Evolutionary conservation across 306 rosid species (phyloP).

Genomic region (Ormosia semicastrata): DNA sequence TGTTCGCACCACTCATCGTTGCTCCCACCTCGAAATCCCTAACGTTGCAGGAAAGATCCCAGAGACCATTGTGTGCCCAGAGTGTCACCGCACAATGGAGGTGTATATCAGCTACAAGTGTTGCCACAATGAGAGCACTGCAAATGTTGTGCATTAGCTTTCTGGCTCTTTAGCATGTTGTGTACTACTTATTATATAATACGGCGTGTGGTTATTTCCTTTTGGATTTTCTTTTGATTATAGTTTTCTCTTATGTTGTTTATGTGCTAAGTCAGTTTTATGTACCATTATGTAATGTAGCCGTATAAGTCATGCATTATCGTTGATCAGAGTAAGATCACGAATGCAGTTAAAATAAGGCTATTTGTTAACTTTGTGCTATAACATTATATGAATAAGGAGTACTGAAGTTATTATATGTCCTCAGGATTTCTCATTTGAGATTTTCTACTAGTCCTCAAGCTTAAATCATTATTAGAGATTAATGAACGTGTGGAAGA

Average conservation of each 20-base stretch:
- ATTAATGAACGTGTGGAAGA: too few species aligned
- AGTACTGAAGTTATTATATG: too few species aligned
- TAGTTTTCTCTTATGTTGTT: neutral
- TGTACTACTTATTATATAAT: neutral
- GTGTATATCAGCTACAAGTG: conserved; percentile 60
- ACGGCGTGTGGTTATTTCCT: too few species aligned
- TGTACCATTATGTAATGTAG: neutral
- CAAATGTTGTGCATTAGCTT: neutral
- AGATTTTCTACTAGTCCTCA: too few species aligned
- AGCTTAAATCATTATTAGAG: too few species aligned
- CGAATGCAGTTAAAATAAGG: conserved; percentile 9
- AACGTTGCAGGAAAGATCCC: conserved; percentile 42
- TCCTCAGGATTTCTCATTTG: too few species aligned
- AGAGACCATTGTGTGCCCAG: conserved; percentile 45
- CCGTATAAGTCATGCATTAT: conserved; percentile 8
- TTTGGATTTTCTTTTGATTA: too few species aligned
- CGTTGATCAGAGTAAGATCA: conserved; percentile 13
- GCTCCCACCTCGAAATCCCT: conserved; percentile 41
- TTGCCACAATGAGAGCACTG: conserved; percentile 43
- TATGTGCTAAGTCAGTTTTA: neutral
- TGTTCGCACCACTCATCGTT: conserved; percentile 13
- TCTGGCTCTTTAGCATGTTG: neutral
- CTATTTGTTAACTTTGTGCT: neutral
- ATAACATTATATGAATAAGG: neutral
- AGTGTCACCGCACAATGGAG: conserved; percentile 59